Conservation (phyloP, 2,329 filamentous ascomycete species). For the Aspergillus nomiae region DNA sequence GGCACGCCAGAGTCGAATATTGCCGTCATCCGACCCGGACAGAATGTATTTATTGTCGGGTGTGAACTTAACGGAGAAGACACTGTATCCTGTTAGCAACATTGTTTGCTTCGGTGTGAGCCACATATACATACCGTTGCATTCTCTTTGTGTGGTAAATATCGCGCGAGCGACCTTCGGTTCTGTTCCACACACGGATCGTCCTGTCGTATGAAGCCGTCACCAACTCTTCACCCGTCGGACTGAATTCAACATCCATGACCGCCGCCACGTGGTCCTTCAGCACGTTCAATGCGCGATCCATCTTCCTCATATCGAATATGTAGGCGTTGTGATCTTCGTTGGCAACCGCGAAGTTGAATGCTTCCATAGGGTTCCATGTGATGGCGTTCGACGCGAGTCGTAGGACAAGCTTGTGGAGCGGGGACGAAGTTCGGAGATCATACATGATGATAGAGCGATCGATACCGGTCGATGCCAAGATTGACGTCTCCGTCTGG, state of each 20-base stretch:
- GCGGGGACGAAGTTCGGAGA: constrained; percentile 78
- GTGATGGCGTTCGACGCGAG: constrained; percentile 81
- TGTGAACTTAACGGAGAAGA: constrained; percentile 82
- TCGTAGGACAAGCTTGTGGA: constrained; percentile 77
- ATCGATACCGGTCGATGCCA: constrained; percentile 83
- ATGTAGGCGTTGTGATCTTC: constrained; percentile 93
- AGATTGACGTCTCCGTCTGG: constrained; percentile 86
- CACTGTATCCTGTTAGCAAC: constrained; percentile 49
- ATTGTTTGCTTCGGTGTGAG: background rate
- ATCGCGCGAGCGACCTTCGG: constrained; percentile 81
- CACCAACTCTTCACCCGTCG: constrained; percentile 91
- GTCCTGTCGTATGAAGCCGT: constrained; percentile 88
- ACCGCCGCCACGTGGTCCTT: constrained; percentile 90
- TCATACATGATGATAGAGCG: constrained; percentile 89
- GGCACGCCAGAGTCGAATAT: constrained; percentile 85
- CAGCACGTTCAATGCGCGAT: constrained; percentile 82
- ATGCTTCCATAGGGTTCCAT: constrained; percentile 97
- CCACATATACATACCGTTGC: constrained; percentile 60
- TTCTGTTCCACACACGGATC: constrained; percentile 79
- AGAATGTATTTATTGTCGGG: constrained; percentile 87
- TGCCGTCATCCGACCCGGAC: constrained; percentile 90
- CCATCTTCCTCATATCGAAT: constrained; percentile 92
- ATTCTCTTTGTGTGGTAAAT: constrained; percentile 98
- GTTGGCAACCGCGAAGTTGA: constrained; percentile 89
- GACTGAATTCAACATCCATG: constrained; percentile 95